phyloP scores from a whole-genome alignment of 1,139 yeast genomes.

The Taphrina communis region DNA sequence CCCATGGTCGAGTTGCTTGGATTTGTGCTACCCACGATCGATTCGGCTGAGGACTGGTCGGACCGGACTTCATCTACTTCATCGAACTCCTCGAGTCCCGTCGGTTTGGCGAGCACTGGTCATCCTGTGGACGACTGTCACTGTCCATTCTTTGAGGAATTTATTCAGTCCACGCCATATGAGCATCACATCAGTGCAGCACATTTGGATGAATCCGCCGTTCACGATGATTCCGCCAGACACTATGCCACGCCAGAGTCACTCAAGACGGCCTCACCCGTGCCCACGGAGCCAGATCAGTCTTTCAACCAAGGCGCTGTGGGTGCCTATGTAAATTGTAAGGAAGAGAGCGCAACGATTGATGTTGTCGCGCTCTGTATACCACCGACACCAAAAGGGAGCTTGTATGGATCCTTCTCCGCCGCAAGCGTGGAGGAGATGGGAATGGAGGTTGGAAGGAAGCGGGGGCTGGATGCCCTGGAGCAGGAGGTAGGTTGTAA shows the following conservation, averaged over 20 bases:
- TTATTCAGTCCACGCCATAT: slow-evolving; percentile 24
- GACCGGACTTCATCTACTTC: not conserved
- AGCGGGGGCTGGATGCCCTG: not conserved
- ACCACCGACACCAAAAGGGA: slow-evolving; percentile 15
- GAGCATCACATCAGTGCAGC: not conserved
- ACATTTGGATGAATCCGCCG: not conserved
- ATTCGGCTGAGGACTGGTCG: not conserved
- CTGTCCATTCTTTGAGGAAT: slow-evolving; percentile 39
- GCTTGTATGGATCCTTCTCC: slow-evolving; percentile 5
- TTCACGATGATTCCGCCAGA: not conserved
- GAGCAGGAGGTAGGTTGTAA: slow-evolving; percentile 4
- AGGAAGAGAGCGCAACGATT: not conserved
- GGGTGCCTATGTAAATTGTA: not conserved
- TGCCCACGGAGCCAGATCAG: slow-evolving; percentile 1
- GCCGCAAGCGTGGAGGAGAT: not conserved
- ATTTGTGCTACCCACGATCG: not conserved
- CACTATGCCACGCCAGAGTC: slow-evolving; percentile 27
- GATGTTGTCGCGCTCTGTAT: not conserved
- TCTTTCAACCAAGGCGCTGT: not conserved
- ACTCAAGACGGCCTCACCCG: slow-evolving; percentile 6
- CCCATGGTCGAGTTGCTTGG: slow-evolving; percentile 10
- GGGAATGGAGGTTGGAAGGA: not conserved
- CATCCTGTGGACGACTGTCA: not conserved
- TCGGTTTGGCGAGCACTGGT: not conserved
- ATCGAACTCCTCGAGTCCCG: not conserved